Evolutionary conservation across 305 asterid genomes (phyloP), one percentile per base, ranked within the genome.

Genomic region (Fraxinus platypoda): DNA sequence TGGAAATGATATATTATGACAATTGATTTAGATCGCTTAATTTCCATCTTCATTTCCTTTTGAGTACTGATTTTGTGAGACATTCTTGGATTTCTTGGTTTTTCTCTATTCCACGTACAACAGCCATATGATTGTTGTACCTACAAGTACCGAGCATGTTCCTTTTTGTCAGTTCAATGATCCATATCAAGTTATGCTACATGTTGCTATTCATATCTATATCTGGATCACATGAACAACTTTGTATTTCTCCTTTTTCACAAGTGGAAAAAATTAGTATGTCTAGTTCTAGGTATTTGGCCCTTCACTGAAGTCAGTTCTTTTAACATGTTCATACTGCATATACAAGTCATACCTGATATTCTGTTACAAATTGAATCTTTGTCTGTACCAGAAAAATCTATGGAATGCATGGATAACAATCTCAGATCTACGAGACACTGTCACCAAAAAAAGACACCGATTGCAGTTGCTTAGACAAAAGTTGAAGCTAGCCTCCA

Each of bases 321-420:
- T 59, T 6, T 78, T 34, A 78, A 41, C 72, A 25, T 15, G 3
- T 73, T 71, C 35, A 46, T 49, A 12, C 59, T 25, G 6, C 72
- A 21, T 23, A 23, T 23, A 25, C 1, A 4, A 30, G 23, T 26
- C 68, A 35, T 33, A 38, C 74, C 35, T 74, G 17, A 37, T 85
- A 75, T 71, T 74, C 81, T 73, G 31, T 88, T 41, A 43, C 84
- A 9, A 83, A 75, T 75, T 41, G 33, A 72, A 57, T 33, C 30
- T 19, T 41, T 73, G 13, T 57, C 75, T 81, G 49, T 78, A 57
- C 81, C 90, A 92, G 95, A 90, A 89, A 86, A 85, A 81, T 78
- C 88, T 93, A 9, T 91, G 97, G 97, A 92, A 92, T 84, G 93
- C 97, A 33, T 93, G 95, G 95, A 93, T 93, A 81, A 87, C 91